Evolutionary conservation across 176 grass and related monocot genomes (phyloP).

Genomic region (Stipa capillata): DNA sequence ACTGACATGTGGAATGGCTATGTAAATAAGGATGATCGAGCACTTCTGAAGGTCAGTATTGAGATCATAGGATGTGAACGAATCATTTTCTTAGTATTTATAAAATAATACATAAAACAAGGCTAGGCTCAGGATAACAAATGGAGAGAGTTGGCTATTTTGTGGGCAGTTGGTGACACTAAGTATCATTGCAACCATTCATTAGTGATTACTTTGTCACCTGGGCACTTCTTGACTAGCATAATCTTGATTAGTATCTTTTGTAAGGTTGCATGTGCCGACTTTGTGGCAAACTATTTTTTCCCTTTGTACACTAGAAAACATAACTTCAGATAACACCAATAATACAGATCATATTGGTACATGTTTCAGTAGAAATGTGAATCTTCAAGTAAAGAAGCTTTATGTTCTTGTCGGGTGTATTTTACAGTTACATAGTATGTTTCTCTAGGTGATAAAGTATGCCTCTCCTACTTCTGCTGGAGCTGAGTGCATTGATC

Average conservation of each 20-base stretch:
- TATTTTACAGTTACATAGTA: conserved; percentile 1
- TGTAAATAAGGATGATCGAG: conserved; percentile 80
- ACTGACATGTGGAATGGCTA: conserved; percentile 61
- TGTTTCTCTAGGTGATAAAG: conserved; percentile 72
- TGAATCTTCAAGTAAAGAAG: not conserved
- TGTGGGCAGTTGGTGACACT: not conserved
- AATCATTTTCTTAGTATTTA: conserved; percentile 1
- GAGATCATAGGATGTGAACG: conserved; percentile 14
- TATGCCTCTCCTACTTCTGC: conserved; percentile 89
- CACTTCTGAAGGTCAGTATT: conserved; percentile 80
- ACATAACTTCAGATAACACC: not conserved
- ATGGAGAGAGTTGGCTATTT: not conserved
- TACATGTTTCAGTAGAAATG: not conserved
- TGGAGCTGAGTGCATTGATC: conserved; percentile 87
- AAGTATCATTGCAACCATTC: not conserved
- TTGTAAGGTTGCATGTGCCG: not conserved
- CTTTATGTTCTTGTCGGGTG: not conserved
- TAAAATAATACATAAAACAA: conserved; percentile 2
- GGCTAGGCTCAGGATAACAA: not conserved
- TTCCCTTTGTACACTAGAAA: not conserved
- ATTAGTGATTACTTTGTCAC: not conserved
- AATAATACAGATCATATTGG: not conserved
- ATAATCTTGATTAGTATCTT: not conserved
- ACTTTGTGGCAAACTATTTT: not conserved
- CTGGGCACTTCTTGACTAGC: too few species aligned